Conservation (phyloP, 768 basidiomycete species). For the Pholiota conissans region DNA sequence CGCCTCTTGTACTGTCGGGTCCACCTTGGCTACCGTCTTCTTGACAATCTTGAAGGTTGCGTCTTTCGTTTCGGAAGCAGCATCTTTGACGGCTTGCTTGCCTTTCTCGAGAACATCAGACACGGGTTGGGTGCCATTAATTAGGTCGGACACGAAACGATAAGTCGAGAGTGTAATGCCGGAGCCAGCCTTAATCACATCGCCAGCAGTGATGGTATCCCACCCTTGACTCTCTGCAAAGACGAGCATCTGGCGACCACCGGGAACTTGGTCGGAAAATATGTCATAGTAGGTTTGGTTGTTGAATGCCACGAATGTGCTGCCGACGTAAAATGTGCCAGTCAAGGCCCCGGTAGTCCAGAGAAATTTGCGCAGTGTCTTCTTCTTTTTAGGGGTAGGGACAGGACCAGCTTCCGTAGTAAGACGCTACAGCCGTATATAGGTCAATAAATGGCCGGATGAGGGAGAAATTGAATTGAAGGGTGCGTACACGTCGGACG, state of each 20-base stretch:
- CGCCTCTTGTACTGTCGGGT: constrained; percentile 41
- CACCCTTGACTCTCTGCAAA: constrained; percentile 79
- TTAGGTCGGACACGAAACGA: constrained; percentile 49
- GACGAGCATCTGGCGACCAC: constrained; percentile 75
- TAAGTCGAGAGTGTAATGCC: constrained; percentile 49
- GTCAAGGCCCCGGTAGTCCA: constrained; percentile 67
- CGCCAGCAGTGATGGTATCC: constrained; percentile 70
- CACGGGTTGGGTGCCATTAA: constrained; percentile 39
- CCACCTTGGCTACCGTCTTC: constrained; percentile 45
- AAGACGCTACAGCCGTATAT: constrained; percentile 46
- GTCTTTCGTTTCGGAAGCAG: constrained; percentile 39
- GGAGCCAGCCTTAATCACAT: constrained; percentile 54
- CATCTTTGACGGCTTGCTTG: constrained; percentile 32
- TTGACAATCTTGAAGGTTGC: constrained; percentile 37
- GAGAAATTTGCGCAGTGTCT: constrained; percentile 58
- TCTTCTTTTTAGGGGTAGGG: constrained; percentile 45
- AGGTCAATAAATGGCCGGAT: constrained; percentile 6
- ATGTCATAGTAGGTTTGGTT: constrained; percentile 82
- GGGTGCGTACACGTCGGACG: constrained; percentile 62
- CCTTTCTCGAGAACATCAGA: constrained; percentile 33
- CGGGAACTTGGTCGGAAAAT: constrained; percentile 79
- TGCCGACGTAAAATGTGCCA: constrained; percentile 80
- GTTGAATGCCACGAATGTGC: constrained; percentile 76
- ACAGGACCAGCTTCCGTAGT: constrained; percentile 51
- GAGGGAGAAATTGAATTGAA: neutral